A percentile compares a stretch with the other conserved stretches of the same genome.
Conservation (phyloP, 2,329 filamentous ascomycete genomes). For the Tetracladium maxilliforme region DNA sequence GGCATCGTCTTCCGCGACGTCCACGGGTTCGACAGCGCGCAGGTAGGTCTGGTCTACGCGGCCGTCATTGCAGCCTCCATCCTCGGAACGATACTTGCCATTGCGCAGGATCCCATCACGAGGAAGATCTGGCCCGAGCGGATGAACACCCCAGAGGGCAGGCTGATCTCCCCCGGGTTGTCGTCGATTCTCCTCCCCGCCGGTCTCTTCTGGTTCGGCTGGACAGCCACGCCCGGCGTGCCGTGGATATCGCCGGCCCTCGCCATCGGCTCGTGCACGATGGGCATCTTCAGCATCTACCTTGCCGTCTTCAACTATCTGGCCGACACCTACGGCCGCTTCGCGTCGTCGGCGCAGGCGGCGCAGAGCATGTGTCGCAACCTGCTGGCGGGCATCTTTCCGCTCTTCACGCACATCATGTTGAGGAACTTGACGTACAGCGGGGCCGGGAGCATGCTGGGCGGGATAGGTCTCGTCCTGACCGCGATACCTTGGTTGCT, state of each 20-base stretch:
- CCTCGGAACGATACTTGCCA: slow-evolving; percentile 37
- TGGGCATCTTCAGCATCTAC: slow-evolving; percentile 56
- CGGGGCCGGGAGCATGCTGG: slow-evolving; percentile 45
- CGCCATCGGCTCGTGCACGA: slow-evolving; percentile 43
- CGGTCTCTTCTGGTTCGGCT: slow-evolving; percentile 50
- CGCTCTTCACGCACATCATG: slow-evolving; percentile 45
- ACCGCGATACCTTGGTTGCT: slow-evolving; percentile 54
- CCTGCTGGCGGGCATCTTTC: slow-evolving; percentile 47
- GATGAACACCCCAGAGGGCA: slow-evolving; percentile 38
- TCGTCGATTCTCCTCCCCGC: slow-evolving; percentile 47
- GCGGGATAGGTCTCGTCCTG: slow-evolving; percentile 30
- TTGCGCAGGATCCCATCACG: slow-evolving; percentile 38
- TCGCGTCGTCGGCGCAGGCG: slow-evolving; percentile 50
- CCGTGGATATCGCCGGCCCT: slow-evolving; percentile 44
- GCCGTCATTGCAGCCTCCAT: slow-evolving; percentile 15
- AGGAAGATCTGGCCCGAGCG: too few species aligned
- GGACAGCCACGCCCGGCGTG: slow-evolving; percentile 38
- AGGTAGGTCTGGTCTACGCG: slow-evolving; percentile 46
- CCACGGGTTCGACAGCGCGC: slow-evolving; percentile 41
- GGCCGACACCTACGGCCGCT: slow-evolving; percentile 52
- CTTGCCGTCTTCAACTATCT: slow-evolving; percentile 57
- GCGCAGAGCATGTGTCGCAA: slow-evolving; percentile 55
- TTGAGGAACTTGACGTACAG: slow-evolving; percentile 42
- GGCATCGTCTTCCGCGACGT: slow-evolving; percentile 45
- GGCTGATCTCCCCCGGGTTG: slow-evolving; percentile 49